These are phyloP conservation scores for Aureobasidium uvarum DNA, from an alignment of 2,329 filamentous ascomycete genomes.

Conservation along the genomic window DNA sequence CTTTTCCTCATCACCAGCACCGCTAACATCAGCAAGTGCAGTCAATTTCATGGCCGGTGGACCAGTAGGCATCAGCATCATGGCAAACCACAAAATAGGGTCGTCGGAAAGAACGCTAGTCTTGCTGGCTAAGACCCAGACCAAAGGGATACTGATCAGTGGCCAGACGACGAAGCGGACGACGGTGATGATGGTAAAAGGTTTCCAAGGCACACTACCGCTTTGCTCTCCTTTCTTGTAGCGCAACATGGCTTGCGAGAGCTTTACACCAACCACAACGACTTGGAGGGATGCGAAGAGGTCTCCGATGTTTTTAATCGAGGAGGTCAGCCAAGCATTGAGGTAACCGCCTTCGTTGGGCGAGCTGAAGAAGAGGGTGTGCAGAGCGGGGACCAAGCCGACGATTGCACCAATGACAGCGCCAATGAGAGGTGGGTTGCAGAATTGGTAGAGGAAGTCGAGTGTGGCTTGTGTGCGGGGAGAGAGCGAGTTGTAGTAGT, in stretches of 20 bases:
- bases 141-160: slow-evolving; percentile 47
- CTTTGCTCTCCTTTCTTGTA: slow-evolving; percentile 47
- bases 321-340: slow-evolving; percentile 64
- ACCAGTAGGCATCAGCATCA: slow-evolving; percentile 60
- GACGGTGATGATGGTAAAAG: slow-evolving; percentile 53
- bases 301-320: slow-evolving; percentile 60
- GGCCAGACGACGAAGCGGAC: slow-evolving; percentile 64
- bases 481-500: slow-evolving; percentile 41
- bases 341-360: slow-evolving; percentile 61
- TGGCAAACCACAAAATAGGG: slow-evolving; percentile 64
- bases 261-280: slow-evolving; percentile 64
- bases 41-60: slow-evolving; percentile 56
- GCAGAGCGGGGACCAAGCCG: slow-evolving; percentile 59
- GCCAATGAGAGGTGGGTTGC: slow-evolving; percentile 62
- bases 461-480: slow-evolving; percentile 43
- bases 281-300: slow-evolving; percentile 65
- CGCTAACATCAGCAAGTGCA: slow-evolving; percentile 52
- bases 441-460: slow-evolving; percentile 50
- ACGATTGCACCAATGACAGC: slow-evolving; percentile 59
- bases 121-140: slow-evolving; percentile 56
- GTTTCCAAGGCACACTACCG: slow-evolving; percentile 49
- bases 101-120: slow-evolving; percentile 56
- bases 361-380: slow-evolving; percentile 60
- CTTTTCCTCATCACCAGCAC: slow-evolving; percentile 49
- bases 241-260: slow-evolving; percentile 54